Conservation (phyloP, 139 green algal species). For the Medakamo hakoo region DNA sequence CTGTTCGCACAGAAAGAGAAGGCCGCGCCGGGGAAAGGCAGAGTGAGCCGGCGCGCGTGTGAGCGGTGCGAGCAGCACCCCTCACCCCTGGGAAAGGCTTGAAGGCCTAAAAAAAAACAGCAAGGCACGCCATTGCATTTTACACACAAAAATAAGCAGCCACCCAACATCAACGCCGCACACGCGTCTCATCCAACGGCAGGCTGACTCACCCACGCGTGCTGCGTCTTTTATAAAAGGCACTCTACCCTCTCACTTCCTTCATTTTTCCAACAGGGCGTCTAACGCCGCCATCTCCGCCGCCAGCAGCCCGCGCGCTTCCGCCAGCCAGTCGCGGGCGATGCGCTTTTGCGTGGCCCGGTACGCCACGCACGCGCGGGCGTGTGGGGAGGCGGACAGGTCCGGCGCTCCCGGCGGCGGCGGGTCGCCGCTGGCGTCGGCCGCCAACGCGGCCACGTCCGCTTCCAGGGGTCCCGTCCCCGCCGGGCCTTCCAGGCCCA, state of each 20-base stretch:
- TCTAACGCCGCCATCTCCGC: constrained; percentile 18
- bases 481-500: constrained; percentile 37
- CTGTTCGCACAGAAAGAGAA: too few relatives aligned
- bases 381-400: constrained; percentile 5
- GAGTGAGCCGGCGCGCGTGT: too few relatives aligned
- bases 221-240: too few relatives aligned
- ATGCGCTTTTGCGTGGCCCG: constrained; percentile 54
- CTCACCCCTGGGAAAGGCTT: too few relatives aligned
- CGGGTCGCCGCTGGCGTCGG: too few relatives aligned
- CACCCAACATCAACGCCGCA: too few relatives aligned
- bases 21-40: too few relatives aligned
- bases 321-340: constrained; percentile 32
- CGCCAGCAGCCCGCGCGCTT: constrained; percentile 24
- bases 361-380: constrained; percentile 43
- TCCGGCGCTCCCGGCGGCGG: too few relatives aligned
- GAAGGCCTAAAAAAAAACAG: too few relatives aligned
- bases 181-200: background rate
- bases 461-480: constrained; percentile 41
- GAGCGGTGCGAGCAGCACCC: too few relatives aligned
- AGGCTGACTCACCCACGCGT: background rate
- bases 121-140: too few relatives aligned
- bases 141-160: too few relatives aligned
- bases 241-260: background rate
- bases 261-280: background rate
- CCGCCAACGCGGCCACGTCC: constrained; percentile 26